A percentile compares a stretch with the other conserved stretches of the same genome.
Evolutionary conservation across 164 flowering plant genomes (phyloP).

Genomic region (Tetracentron sinense): DNA sequence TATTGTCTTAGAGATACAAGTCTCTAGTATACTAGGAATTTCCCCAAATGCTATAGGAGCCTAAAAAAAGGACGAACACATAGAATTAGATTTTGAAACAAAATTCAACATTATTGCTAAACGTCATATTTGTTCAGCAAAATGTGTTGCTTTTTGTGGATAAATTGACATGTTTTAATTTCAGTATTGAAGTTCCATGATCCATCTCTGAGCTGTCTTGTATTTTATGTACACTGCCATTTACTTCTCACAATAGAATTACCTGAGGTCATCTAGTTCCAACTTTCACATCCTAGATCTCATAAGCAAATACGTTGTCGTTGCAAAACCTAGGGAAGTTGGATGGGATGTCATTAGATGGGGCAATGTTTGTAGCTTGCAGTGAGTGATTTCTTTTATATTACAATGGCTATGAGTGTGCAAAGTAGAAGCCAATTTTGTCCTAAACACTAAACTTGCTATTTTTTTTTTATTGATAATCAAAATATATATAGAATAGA

Average conservation of each 20-base stretch:
- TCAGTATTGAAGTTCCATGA: neutral
- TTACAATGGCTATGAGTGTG: slow-evolving; percentile 1
- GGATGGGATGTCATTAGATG: neutral
- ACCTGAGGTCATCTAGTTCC: neutral
- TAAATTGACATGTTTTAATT: neutral
- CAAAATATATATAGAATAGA: no score
- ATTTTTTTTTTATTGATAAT: neutral
- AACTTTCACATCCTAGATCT: neutral
- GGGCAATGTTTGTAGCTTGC: neutral
- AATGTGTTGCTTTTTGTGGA: neutral
- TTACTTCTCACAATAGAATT: neutral
- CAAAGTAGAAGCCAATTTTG: neutral
- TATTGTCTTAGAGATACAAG: no score
- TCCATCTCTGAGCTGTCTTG: neutral
- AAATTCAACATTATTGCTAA: no score
- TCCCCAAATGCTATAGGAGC: no score
- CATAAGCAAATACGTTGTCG: neutral
- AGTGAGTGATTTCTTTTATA: neutral
- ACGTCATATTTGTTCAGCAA: neutral
- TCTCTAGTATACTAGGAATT: no score
- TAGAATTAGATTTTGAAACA: no score
- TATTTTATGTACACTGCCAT: neutral
- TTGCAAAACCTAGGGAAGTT: slow-evolving; percentile 2
- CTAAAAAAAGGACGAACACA: no score
- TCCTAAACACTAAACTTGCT: neutral